These are phyloP conservation scores for Geotrichum europaeum DNA, from an alignment of 1,139 yeast species.

Conservation along the genomic window DNA sequence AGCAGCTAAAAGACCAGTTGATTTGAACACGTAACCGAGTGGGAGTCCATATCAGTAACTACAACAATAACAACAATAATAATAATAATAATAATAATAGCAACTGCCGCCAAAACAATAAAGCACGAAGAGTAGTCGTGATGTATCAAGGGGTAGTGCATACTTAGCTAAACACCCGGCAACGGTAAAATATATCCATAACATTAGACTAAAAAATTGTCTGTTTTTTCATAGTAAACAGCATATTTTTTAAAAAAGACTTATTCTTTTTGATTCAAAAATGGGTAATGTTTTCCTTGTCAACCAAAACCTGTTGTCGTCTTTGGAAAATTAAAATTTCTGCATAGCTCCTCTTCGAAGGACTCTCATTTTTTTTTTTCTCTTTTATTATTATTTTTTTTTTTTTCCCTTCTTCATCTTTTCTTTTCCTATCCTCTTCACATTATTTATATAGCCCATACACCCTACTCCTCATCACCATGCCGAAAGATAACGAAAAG, in stretches of 20 bases:
- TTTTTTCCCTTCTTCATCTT: neutral
- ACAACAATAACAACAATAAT: neutral
- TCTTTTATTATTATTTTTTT: neutral
- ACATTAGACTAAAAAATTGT: neutral
- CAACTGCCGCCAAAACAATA: neutral
- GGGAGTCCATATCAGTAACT: neutral
- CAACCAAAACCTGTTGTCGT: neutral
- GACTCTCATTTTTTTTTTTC: neutral
- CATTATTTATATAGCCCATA: neutral
- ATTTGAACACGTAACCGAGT: neutral
- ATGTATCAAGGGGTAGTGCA: neutral
- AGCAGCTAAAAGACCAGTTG: neutral
- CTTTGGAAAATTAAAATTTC: neutral
- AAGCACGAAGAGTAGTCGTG: neutral
- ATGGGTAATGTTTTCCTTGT: neutral
- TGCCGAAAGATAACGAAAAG: constrained; percentile 16
- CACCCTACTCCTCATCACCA: neutral
- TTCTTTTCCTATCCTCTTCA: neutral
- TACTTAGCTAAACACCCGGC: neutral
- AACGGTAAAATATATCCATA: neutral
- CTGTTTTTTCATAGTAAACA: neutral
- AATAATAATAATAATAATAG: neutral
- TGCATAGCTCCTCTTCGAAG: neutral
- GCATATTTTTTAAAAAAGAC: neutral
- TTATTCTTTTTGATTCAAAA: too few relatives aligned